Evolutionary conservation across 1,284 basidiomycete species (phyloP), one percentile per base, ranked within the genome.

Genomic region (Polyporus tsugae): DNA sequence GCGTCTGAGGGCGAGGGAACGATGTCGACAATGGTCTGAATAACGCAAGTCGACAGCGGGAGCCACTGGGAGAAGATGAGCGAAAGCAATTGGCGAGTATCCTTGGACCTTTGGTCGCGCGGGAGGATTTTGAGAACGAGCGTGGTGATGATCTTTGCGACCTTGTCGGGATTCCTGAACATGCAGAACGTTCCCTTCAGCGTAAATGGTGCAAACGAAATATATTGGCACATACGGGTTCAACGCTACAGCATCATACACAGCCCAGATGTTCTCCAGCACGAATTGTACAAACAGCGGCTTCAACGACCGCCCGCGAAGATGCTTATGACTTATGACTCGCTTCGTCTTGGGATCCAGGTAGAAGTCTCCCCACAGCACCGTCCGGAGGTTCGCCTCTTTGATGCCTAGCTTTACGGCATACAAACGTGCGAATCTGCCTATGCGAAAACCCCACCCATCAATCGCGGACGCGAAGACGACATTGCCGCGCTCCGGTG

Each of bases 251-350:
- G 93, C 93, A 75, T 97, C 94, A 80, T 99, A 99, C 11, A 99
- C 94, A 35, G 93, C 91, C 97, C 97, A 99, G 38, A 99, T 89
- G 80, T 99, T 99, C 70, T 99, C 98, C 73, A 99, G 82, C 5
- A 99, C 92, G 75, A 99, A 98, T 81, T 99, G 97, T 5, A 99
- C 98, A 78, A 99, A 99, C 62, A 99, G 86, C n/a, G 97, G 96
- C 82, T 99, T 99, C 76, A 99, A 82, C 39, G 88, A 86, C 33
- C 96, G 89, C 22, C 95, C 95, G 70, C 89, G 90, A 66, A 97
- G 86, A 80, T 96, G 94, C 81, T 97, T 98, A 78, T 96, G 86
- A 73, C 92, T 94, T 76, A 99, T 92, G 29, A 99, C 94, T 70
- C 91, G 88, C 82, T 98, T 99, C 62, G 94, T 93, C 84, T 99